Conservation (phyloP, 2,329 filamentous ascomycete genomes). For the Bipolaris victoriae region DNA sequence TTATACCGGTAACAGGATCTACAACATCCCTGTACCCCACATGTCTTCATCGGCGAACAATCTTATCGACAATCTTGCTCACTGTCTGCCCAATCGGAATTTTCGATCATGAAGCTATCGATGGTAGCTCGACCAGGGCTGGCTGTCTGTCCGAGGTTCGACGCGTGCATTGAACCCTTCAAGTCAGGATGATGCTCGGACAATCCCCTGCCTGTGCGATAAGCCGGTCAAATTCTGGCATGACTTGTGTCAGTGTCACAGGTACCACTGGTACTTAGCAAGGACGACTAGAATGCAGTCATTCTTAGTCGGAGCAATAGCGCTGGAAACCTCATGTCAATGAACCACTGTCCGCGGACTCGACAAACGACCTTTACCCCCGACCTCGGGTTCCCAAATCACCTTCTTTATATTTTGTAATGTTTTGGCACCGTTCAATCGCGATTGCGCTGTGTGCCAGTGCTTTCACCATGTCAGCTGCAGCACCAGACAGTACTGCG, state of each 20-base stretch:
- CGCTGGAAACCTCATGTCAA: background rate
- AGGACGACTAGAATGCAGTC: background rate
- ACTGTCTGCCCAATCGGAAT: background rate
- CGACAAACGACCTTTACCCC: background rate
- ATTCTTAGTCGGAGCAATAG: background rate
- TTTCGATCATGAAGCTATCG: background rate
- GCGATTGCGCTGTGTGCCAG: background rate
- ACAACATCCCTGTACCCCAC: background rate
- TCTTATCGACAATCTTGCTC: background rate
- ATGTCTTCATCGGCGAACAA: background rate
- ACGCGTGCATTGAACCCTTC: background rate
- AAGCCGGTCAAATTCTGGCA: background rate
- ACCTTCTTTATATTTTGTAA: background rate
- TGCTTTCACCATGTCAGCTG: background rate
- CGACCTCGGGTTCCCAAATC: background rate
- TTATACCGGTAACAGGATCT: background rate
- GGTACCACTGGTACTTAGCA: background rate
- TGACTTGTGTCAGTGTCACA: background rate
- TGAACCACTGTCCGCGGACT: background rate
- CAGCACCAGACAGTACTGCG: background rate
- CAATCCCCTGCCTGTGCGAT: background rate
- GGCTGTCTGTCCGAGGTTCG: background rate
- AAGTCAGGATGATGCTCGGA: background rate
- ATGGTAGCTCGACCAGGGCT: background rate
- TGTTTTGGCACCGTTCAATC: background rate